phyloP scores from a whole-genome alignment of 2,329 filamentous ascomycete species.

The Penicillium janthinellum region DNA sequence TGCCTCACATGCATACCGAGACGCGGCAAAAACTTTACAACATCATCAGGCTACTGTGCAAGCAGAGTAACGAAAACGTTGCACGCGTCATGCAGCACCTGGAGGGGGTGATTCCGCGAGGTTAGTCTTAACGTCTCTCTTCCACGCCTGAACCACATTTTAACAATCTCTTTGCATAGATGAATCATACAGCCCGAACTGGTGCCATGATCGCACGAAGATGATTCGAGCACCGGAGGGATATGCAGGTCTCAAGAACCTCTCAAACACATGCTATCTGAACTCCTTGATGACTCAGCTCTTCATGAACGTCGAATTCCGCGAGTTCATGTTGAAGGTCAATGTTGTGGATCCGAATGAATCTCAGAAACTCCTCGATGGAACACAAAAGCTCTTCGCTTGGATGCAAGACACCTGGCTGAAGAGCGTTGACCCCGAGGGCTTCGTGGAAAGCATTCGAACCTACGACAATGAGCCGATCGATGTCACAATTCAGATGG shows the following conservation, averaged over 20 bases:
- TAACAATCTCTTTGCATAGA: slow-evolving; percentile 7
- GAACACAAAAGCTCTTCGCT: slow-evolving; percentile 80
- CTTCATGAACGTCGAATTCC: slow-evolving; percentile 91
- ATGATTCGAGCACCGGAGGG: slow-evolving; percentile 75
- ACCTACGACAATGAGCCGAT: slow-evolving; percentile 82
- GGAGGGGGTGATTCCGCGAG: slow-evolving; percentile 55
- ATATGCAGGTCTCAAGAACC: slow-evolving; percentile 86
- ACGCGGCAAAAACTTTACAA: slow-evolving; percentile 64
- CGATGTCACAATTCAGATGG: slow-evolving; percentile 90
- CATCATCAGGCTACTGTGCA: slow-evolving; percentile 60
- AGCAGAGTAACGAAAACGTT: slow-evolving; percentile 52
- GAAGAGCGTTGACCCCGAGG: slow-evolving; percentile 71
- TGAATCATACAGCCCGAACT: slow-evolving; percentile 30
- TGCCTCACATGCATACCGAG: slow-evolving; percentile 55
- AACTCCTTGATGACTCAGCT: slow-evolving; percentile 93
- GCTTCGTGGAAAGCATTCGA: slow-evolving; percentile 73
- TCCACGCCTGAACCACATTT: slow-evolving; percentile 5
- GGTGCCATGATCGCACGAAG: slow-evolving; percentile 65
- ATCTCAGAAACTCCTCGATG: slow-evolving; percentile 68
- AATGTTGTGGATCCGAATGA: slow-evolving; percentile 56
- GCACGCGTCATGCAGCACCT: slow-evolving; percentile 56
- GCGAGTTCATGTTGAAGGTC: slow-evolving; percentile 76
- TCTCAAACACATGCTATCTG: slow-evolving; percentile 95
- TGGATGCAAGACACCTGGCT: slow-evolving; percentile 81
- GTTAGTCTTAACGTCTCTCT: slow-evolving; percentile 38